A percentile compares a stretch with the other conserved stretches of the same genome.
Conservation (phyloP, 169 alveolate genomes). For the Theileria sp. region DNA sequence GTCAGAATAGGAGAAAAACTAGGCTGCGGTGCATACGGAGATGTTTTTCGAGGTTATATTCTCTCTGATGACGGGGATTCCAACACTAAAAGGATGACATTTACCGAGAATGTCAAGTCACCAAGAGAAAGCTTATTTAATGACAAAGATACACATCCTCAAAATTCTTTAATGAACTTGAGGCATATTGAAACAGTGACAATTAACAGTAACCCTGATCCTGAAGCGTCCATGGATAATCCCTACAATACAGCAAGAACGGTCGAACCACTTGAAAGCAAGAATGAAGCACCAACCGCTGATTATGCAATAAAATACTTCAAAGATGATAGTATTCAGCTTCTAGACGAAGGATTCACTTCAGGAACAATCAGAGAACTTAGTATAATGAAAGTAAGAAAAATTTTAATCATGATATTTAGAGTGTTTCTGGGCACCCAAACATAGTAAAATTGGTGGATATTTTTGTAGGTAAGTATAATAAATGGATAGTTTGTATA, state of each 20-base stretch:
- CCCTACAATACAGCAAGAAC: not conserved
- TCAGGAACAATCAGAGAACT: conserved; percentile 85
- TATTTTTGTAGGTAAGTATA: conserved; percentile 68
- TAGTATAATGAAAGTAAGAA: conserved; percentile 76
- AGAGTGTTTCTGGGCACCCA: conserved; percentile 76
- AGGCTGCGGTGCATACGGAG: conserved; percentile 92
- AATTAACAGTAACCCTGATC: conserved; percentile 17
- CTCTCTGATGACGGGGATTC: conserved; percentile 31
- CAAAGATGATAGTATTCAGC: conserved; percentile 81
- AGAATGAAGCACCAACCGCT: not conserved
- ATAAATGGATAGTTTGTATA: not conserved
- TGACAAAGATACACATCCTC: conserved; percentile 29
- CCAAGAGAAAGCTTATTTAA: conserved; percentile 26
- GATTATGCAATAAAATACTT: conserved; percentile 82
- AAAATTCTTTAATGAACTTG: conserved; percentile 42
- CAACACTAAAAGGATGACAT: not conserved
- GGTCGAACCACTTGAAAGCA: not conserved
- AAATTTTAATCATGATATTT: not conserved
- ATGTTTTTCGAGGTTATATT: conserved; percentile 81
- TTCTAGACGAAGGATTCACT: conserved; percentile 84
- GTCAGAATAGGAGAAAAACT: conserved; percentile 73
- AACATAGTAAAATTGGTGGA: conserved; percentile 72
- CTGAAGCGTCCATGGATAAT: conserved; percentile 8
- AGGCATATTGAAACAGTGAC: conserved; percentile 46
- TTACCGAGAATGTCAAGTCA: not conserved